Evolutionary conservation across 305 asterid genomes (phyloP).

Genomic region (Coffea humblotiana): DNA sequence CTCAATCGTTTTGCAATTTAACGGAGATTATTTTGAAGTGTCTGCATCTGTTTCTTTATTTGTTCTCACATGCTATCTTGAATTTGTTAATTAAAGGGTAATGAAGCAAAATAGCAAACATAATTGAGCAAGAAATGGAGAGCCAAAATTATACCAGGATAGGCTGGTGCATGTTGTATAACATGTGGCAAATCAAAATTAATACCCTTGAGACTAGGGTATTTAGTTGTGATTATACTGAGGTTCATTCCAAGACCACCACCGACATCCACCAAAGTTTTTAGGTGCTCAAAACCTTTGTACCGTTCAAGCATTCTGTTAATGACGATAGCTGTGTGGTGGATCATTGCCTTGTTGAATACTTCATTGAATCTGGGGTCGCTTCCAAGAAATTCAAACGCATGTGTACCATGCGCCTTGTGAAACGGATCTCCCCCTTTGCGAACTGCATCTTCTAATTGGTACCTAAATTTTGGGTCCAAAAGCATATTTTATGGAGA

Average conservation of each 20-base stretch:
- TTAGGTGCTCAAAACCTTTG: not conserved
- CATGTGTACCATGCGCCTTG: constrained; percentile 11
- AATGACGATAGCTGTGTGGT: not conserved
- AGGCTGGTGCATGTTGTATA: too few species aligned
- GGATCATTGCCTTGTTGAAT: constrained; percentile 16
- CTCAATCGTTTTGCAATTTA: too few species aligned
- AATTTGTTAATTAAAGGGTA: not conserved
- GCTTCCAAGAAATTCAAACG: constrained; percentile 9
- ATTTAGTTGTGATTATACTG: constrained; percentile 13
- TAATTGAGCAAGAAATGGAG: not conserved
- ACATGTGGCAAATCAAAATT: not conserved
- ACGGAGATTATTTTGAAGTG: too few species aligned
- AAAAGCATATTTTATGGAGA: too few species aligned
- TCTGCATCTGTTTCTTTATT: too few species aligned
- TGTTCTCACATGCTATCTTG: too few species aligned
- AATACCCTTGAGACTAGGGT: constrained; percentile 9
- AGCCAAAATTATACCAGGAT: too few species aligned
- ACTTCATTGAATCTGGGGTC: constrained; percentile 13
- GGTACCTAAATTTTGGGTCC: not conserved
- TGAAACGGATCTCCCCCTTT: constrained; percentile 16
- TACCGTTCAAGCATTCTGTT: constrained; percentile 2
- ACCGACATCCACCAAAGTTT: too few species aligned
- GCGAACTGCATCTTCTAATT: not conserved
- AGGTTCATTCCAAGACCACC: not conserved
- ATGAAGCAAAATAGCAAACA: not conserved